Evolutionary conservation across 495 filamentous ascomycete genomes (phyloP).

Genomic region (Lentithecium fluviatile): DNA sequence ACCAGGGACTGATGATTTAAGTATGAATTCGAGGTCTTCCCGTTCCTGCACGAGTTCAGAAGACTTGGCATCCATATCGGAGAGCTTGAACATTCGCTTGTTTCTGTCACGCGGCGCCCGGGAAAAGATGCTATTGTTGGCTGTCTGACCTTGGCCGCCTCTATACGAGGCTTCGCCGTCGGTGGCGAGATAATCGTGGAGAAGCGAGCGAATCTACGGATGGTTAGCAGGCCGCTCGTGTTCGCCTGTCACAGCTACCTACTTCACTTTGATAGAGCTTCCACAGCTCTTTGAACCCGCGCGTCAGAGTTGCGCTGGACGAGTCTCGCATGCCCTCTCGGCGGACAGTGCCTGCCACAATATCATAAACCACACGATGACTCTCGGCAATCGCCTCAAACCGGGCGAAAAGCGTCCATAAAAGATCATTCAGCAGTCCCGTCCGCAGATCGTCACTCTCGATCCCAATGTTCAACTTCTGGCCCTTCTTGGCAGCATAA

Average conservation of each 20-base stretch:
- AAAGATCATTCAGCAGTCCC: conserved; percentile 80
- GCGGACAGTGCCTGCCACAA: conserved; percentile 74
- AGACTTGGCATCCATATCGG: conserved; percentile 75
- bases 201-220: conserved; percentile 76
- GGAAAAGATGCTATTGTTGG: conserved; percentile 57
- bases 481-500: conserved; percentile 31
- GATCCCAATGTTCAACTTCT: conserved; percentile 12
- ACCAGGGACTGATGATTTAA: conserved; percentile 86
- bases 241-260: conserved; percentile 17
- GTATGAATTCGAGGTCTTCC: conserved; percentile 85
- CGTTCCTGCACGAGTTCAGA: conserved; percentile 74
- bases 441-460: conserved; percentile 70
- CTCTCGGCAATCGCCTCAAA: conserved; percentile 96
- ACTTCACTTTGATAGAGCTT: conserved; percentile 81
- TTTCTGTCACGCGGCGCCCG: conserved; percentile 64
- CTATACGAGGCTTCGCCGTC: conserved; percentile 67
- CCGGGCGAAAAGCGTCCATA: conserved; percentile 91
- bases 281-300: conserved; percentile 91
- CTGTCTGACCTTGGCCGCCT: conserved; percentile 48
- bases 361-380: conserved; percentile 90
- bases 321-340: conserved; percentile 63
- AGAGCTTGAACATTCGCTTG: conserved; percentile 80
- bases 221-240: conserved; percentile 31
- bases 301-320: conserved; percentile 54
- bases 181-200: conserved; percentile 97